Percentiles rank a stretch among this genome's conserved stretches.
phyloP scores from a whole-genome alignment of 306 rosid species.

The Casuarina glauca region DNA sequence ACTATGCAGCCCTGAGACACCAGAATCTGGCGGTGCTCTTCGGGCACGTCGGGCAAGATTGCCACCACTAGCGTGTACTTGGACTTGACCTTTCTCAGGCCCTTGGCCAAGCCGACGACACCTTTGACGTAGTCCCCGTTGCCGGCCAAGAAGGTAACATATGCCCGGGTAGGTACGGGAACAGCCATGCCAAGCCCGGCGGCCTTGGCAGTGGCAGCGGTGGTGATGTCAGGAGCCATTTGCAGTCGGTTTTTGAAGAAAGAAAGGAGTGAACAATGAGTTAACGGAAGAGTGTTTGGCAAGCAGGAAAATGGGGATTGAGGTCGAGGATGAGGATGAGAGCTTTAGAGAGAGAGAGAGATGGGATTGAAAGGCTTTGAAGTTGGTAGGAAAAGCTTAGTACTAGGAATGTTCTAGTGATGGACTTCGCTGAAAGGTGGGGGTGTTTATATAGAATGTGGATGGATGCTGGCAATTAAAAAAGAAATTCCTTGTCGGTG shows the following conservation, averaged over 20 bases:
- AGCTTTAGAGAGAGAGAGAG: neutral
- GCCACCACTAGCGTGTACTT: too few relatives aligned
- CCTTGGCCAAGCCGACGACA: too few relatives aligned
- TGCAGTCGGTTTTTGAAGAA: constrained; percentile 2
- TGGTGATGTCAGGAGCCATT: constrained; percentile 56
- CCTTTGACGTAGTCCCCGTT: too few relatives aligned
- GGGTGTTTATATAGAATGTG: neutral
- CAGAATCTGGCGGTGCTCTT: too few relatives aligned
- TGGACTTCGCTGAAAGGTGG: neutral
- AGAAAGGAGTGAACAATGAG: neutral
- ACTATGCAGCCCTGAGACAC: too few relatives aligned
- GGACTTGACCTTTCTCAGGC: too few relatives aligned
- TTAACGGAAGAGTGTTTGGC: neutral
- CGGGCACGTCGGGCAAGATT: too few relatives aligned
- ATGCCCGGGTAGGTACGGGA: neutral
- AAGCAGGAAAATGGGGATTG: neutral
- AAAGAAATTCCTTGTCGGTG: neutral
- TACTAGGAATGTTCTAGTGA: neutral
- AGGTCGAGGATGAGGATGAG: neutral
- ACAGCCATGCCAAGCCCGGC: constrained; percentile 3
- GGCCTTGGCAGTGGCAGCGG: constrained; percentile 2
- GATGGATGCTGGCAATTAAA: neutral
- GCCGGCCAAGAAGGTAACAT: too few relatives aligned
- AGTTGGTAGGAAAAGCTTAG: neutral
- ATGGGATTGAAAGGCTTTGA: neutral